Conservation (phyloP, 805 yeast genomes). For the Metschnikowia gelsemii region DNA sequence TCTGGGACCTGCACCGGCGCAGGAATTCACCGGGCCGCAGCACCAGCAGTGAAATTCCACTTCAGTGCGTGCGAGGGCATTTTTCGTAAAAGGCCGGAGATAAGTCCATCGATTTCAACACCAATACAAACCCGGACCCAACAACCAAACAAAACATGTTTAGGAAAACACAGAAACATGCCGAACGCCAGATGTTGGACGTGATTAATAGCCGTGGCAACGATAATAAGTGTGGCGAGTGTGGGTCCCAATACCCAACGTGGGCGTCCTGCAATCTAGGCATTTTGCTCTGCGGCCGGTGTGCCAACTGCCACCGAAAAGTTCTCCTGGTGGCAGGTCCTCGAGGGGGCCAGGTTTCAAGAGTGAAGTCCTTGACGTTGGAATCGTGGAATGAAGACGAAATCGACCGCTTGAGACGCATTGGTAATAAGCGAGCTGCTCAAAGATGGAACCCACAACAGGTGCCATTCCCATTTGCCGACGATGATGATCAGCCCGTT, state of each 20-base stretch:
- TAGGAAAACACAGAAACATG: constrained; percentile 41
- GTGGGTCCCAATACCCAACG: constrained; percentile 67
- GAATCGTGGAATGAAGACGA: constrained; percentile 68
- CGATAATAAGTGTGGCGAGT: constrained; percentile 76
- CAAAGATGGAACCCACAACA: constrained; percentile 66
- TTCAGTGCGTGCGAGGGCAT: too few species aligned
- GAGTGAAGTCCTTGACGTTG: constrained; percentile 68
- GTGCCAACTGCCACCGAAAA: constrained; percentile 75
- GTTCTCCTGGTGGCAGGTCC: constrained; percentile 44
- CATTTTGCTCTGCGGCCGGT: constrained; percentile 75
- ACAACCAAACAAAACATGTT: constrained; percentile 24
- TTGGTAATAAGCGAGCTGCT: constrained; percentile 64
- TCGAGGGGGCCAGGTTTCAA: constrained; percentile 47
- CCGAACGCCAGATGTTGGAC: constrained; percentile 54
- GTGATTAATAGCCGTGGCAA: constrained; percentile 60
- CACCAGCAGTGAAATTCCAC: too few species aligned
- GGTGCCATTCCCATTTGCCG: constrained; percentile 73
- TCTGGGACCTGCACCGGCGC: neutral
- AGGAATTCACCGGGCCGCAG: too few species aligned
- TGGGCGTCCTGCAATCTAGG: constrained; percentile 56
- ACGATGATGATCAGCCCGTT: constrained; percentile 55
- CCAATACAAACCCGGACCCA: neutral
- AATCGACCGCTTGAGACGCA: constrained; percentile 41
- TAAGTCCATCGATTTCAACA: too few species aligned
- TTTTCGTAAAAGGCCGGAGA: too few species aligned